Percentiles rank a stretch among this genome's conserved stretches.
These are phyloP conservation scores for Fraxinus americana DNA, from an alignment of 257 asterid genomes.

Conservation along the genomic window DNA sequence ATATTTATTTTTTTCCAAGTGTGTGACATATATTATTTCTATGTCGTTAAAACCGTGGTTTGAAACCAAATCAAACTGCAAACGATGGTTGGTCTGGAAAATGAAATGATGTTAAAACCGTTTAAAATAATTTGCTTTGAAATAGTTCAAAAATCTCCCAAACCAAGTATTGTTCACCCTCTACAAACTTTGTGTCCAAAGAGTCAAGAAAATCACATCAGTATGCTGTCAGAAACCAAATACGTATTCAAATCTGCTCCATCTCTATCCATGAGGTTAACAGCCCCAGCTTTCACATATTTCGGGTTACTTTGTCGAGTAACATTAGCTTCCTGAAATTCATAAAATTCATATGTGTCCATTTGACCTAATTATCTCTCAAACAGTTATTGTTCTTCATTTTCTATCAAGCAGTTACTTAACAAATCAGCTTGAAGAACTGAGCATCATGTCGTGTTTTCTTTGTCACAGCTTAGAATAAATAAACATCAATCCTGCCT, in stretches of 20 bases:
- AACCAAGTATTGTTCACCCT: too few relatives aligned
- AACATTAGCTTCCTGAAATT: not conserved
- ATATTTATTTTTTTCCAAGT: too few relatives aligned
- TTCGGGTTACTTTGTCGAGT: not conserved
- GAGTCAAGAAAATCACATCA: too few relatives aligned
- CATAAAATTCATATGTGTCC: not conserved
- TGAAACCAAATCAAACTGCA: too few relatives aligned
- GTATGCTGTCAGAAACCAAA: too few relatives aligned
- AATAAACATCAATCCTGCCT: not conserved
- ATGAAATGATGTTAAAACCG: too few relatives aligned
- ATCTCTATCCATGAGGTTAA: not conserved
- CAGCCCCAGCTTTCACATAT: not conserved
- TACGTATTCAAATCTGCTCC: not conserved
- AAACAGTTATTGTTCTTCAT: not conserved
- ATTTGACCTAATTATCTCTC: not conserved
- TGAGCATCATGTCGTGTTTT: not conserved
- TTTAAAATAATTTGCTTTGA: too few relatives aligned
- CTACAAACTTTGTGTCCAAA: too few relatives aligned
- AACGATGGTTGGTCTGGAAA: too few relatives aligned
- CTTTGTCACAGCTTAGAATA: not conserved
- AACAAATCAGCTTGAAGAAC: not conserved
- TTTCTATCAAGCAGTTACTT: not conserved
- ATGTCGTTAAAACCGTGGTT: too few relatives aligned
- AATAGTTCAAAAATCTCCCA: too few relatives aligned
- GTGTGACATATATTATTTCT: too few relatives aligned